Evolutionary conservation across 106 monocot genomes (phyloP).

Genomic region (Dioscorea alata): DNA sequence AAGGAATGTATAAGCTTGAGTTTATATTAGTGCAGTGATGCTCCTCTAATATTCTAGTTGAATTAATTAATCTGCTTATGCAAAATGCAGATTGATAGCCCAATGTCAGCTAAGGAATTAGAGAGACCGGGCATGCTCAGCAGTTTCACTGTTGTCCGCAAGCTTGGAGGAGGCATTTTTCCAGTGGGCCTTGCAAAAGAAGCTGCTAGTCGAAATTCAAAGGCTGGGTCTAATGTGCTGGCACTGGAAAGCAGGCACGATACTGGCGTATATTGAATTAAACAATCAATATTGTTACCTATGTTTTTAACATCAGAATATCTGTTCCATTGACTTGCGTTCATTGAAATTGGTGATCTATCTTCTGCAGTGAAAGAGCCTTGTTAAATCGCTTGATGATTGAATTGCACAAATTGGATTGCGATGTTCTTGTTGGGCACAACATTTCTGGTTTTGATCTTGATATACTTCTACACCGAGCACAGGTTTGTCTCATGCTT

Average conservation of each 20-base stretch:
- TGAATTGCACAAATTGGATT: constrained; percentile 85
- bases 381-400: constrained; percentile 92
- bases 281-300: neutral
- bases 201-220: constrained; percentile 56
- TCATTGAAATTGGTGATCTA: constrained; percentile 5
- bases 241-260: constrained; percentile 68
- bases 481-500: constrained; percentile 52
- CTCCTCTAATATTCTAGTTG: too few species aligned
- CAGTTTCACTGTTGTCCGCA: constrained; percentile 80
- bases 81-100: constrained; percentile 72
- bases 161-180: constrained; percentile 88
- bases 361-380: constrained; percentile 74
- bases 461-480: constrained; percentile 92
- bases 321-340: neutral
- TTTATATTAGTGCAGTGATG: too few species aligned
- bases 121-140: constrained; percentile 55
- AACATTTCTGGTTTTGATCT: constrained; percentile 99
- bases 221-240: constrained; percentile 53
- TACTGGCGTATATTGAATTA: neutral
- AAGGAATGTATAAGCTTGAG: too few species aligned
- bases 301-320: neutral
- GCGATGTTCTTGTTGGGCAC: constrained; percentile 92
- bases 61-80: neutral
- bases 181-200: constrained; percentile 77
- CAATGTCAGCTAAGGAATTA: constrained; percentile 76